Conservation (phyloP, 1,139 yeast genomes). For the Yamadazyma atmosphaerica region DNA sequence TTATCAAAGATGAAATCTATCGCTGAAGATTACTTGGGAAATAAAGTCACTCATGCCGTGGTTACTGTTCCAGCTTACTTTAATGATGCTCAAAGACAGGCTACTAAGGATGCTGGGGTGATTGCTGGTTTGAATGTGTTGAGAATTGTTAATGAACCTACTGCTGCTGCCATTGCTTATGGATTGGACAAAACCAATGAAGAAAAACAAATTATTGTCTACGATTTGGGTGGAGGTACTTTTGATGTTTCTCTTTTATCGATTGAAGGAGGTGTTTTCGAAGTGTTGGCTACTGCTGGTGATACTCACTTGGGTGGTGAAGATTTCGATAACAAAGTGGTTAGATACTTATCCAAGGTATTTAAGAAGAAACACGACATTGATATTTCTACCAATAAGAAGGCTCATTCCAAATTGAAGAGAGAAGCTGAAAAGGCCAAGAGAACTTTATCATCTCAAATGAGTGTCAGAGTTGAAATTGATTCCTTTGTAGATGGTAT, state of each 20-base stretch:
- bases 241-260: slow-evolving; percentile 53
- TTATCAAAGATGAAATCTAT: slow-evolving; percentile 89
- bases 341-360: slow-evolving; percentile 78
- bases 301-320: slow-evolving; percentile 75
- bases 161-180: slow-evolving; percentile 98
- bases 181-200: slow-evolving; percentile 80
- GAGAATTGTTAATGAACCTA: slow-evolving; percentile 96
- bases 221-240: slow-evolving; percentile 58
- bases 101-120: slow-evolving; percentile 96
- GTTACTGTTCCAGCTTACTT: slow-evolving; percentile 98
- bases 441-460: slow-evolving; percentile 89
- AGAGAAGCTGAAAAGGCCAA: slow-evolving; percentile 97
- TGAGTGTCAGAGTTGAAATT: slow-evolving; percentile 87
- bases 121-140: slow-evolving; percentile 94
- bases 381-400: slow-evolving; percentile 71
- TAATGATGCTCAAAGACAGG: slow-evolving; percentile 98
- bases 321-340: slow-evolving; percentile 90
- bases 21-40: slow-evolving; percentile 89
- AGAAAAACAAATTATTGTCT: slow-evolving; percentile 51
- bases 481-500: slow-evolving; percentile 95
- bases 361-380: slow-evolving; percentile 87
- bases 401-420: slow-evolving; percentile 87
- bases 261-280: slow-evolving; percentile 54
- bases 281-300: slow-evolving; percentile 55
- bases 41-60: slow-evolving; percentile 89